Base-by-base conservation (phyloP, 441 rosid species). In the Jatropha podagrica region DNA sequence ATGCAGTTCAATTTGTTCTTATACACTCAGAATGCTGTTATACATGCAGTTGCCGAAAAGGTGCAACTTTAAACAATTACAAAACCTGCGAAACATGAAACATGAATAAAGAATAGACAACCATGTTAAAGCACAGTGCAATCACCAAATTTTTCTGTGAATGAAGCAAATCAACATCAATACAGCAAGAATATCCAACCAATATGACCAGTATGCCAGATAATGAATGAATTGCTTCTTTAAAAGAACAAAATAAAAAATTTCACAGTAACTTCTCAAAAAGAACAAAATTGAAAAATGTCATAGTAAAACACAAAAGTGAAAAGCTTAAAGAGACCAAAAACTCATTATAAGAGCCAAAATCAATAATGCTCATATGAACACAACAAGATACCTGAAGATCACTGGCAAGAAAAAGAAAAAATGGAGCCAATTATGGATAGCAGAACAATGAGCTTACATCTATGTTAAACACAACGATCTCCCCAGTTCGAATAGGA, bases 401-500 rank as follows among this genome's bases (percentile, higher is more conserved):
- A 42, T 44, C 5, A 62, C 38, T 6, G 18, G 23, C 11, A 17
- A 61, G 13, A 20, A 58, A 8, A 60, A 32, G 17, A 63, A 61
- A 15, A 63, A 54, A 11, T 18, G 59, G n/a, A 68, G 49, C 26
- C 13, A 38, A n/a, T 4, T 44, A 18, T 20, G 51, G 18, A 68
- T 13, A 51, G 51, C 10, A 14, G 52, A 41, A 68, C 12, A 42
- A 9, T 11, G 41, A 60, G 68, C 91, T 26, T 72, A 90, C 93
- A 37, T 93, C 92, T 72, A 91, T 69, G 70, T 87, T 93, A 37
- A 90, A 93, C 20, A 96, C 99, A 46, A 93, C 90, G 56, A 93
- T 91, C 81, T 96, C 96, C 77, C 98, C 97, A 0, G 91, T 79
- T 67, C 97, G 88, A 85, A 96, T 84, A 10, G 97, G 97, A 41